phyloP scores from a whole-genome alignment of 2,329 filamentous ascomycete genomes.

The Fusarium robinianum region DNA sequence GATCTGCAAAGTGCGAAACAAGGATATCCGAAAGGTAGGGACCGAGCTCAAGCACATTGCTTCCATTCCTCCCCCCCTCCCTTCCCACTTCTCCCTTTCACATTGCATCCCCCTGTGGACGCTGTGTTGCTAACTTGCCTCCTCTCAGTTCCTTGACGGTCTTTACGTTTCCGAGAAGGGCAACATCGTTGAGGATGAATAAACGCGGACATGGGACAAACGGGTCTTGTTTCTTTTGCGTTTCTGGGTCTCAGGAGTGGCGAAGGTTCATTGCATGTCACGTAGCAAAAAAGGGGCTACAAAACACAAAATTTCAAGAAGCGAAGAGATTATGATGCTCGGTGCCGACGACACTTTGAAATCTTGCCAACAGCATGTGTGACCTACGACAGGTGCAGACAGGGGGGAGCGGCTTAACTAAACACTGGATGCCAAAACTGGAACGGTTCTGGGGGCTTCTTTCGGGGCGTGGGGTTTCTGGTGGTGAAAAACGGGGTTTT shows the following conservation, averaged over 20 bases:
- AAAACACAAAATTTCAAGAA: conserved; percentile 47
- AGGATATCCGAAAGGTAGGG: conserved; percentile 99
- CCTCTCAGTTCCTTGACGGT: conserved; percentile 91
- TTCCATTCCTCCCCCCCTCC: background rate
- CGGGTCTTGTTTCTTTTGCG: conserved; percentile 57
- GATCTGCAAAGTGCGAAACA: conserved; percentile 99
- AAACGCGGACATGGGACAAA: conserved; percentile 47
- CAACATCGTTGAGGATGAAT: conserved; percentile 84
- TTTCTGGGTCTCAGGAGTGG: conserved; percentile 68
- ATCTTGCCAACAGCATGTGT: conserved; percentile 14
- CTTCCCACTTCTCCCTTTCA: background rate
- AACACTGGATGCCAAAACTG: background rate
- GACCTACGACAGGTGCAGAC: no score
- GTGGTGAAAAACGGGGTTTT: conserved; percentile 26
- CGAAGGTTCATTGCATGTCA: conserved; percentile 67
- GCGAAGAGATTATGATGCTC: conserved; percentile 44
- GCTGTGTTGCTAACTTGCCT: conserved; percentile 31
- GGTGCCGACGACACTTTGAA: conserved; percentile 30
- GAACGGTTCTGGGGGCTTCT: no score
- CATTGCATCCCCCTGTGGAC: background rate
- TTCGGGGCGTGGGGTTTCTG: conserved; percentile 23
- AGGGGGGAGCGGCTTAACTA: no score
- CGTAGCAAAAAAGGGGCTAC: conserved; percentile 56
- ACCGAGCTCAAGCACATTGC: no score
- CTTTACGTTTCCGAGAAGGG: conserved; percentile 99